Evolutionary conservation across 1,284 basidiomycete genomes (phyloP).

Genomic region (Cystobasidium slooffiae): DNA sequence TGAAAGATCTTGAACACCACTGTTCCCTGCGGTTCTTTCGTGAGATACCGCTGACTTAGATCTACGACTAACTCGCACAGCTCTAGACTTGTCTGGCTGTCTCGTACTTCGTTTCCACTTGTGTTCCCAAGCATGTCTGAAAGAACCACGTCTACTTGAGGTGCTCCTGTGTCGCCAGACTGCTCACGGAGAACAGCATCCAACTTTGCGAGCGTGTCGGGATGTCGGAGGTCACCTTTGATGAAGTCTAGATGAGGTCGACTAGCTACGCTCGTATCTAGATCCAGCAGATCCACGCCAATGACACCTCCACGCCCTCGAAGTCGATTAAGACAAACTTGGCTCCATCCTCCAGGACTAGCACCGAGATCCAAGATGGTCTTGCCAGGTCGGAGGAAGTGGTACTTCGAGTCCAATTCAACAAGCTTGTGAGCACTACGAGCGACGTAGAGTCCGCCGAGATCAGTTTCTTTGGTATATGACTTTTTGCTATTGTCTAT

Average conservation of each 20-base stretch:
- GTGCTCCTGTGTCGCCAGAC: not conserved
- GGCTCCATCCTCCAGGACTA: constrained; percentile 37
- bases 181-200: not conserved
- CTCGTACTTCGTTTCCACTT: constrained; percentile 15
- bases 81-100: constrained; percentile 23
- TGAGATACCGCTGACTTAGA: constrained; percentile 14
- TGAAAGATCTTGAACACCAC: constrained; percentile 35
- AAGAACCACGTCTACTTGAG: constrained; percentile 21
- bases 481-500: not conserved
- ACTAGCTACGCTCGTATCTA: constrained; percentile 5
- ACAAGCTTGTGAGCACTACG: constrained; percentile 40
- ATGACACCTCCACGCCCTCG: constrained; percentile 10
- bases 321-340: constrained; percentile 30
- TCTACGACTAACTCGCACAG: constrained; percentile 31
- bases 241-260: constrained; percentile 2
- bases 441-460: constrained; percentile 17
- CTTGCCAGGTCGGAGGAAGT: constrained; percentile 19
- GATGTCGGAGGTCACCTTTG: constrained; percentile 22
- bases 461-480: constrained; percentile 20
- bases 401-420: constrained; percentile 14
- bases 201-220: not conserved
- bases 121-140: constrained; percentile 28
- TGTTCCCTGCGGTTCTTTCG: not conserved
- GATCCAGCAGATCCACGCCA: constrained; percentile 21
- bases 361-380: constrained; percentile 31